These are phyloP conservation scores for Aspergillus aculeatinus DNA, from an alignment of 2,329 filamentous ascomycete genomes.

Conservation along the genomic window DNA sequence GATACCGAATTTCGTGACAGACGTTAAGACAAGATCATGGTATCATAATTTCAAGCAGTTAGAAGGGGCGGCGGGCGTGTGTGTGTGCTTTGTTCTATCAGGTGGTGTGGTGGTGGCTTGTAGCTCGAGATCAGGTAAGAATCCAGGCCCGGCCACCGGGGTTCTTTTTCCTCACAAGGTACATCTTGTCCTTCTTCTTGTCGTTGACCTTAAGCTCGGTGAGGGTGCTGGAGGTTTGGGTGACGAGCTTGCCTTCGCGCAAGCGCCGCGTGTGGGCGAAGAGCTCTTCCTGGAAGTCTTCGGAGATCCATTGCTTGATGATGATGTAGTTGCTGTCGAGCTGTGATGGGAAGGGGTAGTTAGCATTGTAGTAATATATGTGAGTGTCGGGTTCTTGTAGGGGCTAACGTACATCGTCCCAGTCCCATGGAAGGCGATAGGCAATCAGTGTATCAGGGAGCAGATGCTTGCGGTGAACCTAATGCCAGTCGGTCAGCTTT, in stretches of 20 bases:
- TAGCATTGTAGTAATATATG: not conserved
- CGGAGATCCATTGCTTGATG: conserved; percentile 71
- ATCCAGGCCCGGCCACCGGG: conserved; percentile 34
- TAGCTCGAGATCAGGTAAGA: conserved; percentile 28
- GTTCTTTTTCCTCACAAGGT: conserved; percentile 48
- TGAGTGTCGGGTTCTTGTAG: not conserved
- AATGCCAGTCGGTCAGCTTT: conserved; percentile 11
- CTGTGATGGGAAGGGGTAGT: conserved; percentile 24
- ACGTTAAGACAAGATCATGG: not conserved
- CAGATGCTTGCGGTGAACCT: conserved; percentile 49
- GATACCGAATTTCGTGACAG: not conserved
- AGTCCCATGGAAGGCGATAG: conserved; percentile 50
- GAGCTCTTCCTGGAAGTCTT: conserved; percentile 68
- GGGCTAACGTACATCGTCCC: conserved; percentile 43
- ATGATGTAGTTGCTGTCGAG: conserved; percentile 66
- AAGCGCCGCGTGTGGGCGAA: conserved; percentile 69
- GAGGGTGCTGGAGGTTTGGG: conserved; percentile 35
- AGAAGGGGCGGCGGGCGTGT: not conserved
- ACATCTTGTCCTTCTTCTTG: conserved; percentile 46
- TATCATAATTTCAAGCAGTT: conserved; percentile 2
- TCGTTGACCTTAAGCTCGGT: conserved; percentile 46
- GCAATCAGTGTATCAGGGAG: conserved; percentile 47
- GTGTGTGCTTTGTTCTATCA: not conserved
- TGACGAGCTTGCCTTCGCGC: conserved; percentile 52
- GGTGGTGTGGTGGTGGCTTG: not conserved